phyloP scores from a whole-genome alignment of 1,284 basidiomycete genomes.

The Ceratobasidium sp. region DNA sequence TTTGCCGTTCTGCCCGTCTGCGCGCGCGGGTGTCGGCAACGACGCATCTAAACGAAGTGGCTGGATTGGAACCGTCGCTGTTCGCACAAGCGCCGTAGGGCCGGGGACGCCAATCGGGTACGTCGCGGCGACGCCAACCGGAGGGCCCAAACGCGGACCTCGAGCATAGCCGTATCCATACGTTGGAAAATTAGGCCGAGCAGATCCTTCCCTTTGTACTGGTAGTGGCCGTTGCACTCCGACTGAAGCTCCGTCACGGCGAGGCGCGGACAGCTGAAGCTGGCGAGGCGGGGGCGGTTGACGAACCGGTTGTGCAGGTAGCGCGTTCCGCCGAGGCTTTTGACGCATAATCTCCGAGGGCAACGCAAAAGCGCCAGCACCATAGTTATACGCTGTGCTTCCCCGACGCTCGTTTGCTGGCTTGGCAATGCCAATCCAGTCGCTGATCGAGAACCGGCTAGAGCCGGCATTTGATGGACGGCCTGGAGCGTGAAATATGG shows the following conservation, averaged over 20 bases:
- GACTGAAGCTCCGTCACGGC: neutral
- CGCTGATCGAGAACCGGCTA: neutral
- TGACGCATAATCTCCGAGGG: conserved; percentile 36
- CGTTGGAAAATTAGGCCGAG: neutral
- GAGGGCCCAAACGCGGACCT: neutral
- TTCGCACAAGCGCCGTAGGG: neutral
- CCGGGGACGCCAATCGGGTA: neutral
- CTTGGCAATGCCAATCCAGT: neutral
- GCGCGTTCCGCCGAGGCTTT: conserved; percentile 7
- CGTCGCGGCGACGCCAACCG: neutral
- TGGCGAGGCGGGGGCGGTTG: neutral
- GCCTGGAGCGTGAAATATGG: conserved; percentile 31
- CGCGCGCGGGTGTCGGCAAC: neutral
- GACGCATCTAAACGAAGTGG: neutral
- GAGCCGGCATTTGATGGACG: neutral
- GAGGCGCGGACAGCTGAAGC: neutral
- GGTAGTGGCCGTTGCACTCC: neutral
- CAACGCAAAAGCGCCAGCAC: conserved; percentile 23
- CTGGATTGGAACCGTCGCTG: neutral
- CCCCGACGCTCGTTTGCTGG: conserved; percentile 35
- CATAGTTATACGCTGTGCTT: conserved; percentile 37
- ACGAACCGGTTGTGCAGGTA: neutral
- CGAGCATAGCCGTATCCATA: neutral
- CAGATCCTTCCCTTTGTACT: neutral
- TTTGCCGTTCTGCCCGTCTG: neutral